Evolutionary conservation across 139 green algal genomes (phyloP), one percentile per base, ranked within the genome.

Genomic region (Chlorella sorokiniana): DNA sequence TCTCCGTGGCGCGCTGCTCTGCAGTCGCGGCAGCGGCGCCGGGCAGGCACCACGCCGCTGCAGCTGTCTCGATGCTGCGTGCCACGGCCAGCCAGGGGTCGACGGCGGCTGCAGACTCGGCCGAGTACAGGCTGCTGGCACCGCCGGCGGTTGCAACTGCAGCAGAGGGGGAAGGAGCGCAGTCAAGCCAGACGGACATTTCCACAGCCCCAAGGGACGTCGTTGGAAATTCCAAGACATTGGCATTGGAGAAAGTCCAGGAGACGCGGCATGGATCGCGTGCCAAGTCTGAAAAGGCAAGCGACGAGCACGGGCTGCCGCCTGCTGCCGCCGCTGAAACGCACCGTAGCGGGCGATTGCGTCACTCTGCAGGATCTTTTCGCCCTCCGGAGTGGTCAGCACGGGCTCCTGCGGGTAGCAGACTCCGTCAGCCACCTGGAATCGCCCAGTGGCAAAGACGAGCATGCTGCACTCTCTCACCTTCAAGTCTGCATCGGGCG

Each of bases 31-130:
- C 54, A 0, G 25, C 54, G 71, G 42, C 81, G 52, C 78, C 90
- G 29, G 90, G 90, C 67, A 86, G 81, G 40, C 94, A 48, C 91
- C 91, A 94, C 11, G 82, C 70, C 29, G 78, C 80, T 41, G 89
- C 86, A 9, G 52, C 69, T 11, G 56, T 38, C 71, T 94, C 91
- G 22, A 91, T 69, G 27, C 23, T 52, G 3, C 48, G 62, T 1
- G 85, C 90, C 45, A 86, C 45, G 7, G 83, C 84, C 69, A 95
- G 40, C 85, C 87, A 92, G 63, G 86, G 83, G 42, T 94, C 85
- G 10, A 95, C 81, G 16, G 85, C 44, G 3, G 56, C 69, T 1
- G 67, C n/a, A 40, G 48, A 65, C 0, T 69, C 71, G 20, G 75
- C 54, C 2, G 75, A 81, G 69, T 83, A 89, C 1, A 86, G 87